Evolutionary conservation across 768 basidiomycete genomes (phyloP), one percentile per base, ranked within the genome.

Genomic region (Macrocybe gigantea): DNA sequence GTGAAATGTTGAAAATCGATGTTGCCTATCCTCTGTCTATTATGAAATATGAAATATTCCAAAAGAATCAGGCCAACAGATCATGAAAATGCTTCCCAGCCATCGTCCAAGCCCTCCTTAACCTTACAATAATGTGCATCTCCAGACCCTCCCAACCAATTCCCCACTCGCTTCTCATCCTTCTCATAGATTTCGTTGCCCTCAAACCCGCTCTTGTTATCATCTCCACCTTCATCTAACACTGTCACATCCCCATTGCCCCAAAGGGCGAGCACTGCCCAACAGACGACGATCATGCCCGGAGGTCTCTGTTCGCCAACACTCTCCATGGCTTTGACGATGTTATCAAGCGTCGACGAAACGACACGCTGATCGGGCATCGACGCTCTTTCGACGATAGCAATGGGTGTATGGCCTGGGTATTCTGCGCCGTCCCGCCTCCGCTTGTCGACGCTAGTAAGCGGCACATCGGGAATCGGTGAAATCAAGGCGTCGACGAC

Each of bases 251-350:
- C 82, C 0, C 92, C 91, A 46, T 65, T 57, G 0, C 79, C 83
- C 64, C 87, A 83, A 39, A 98, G 66, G 34, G 87, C 83, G 52
- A 93, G 62, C 7, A 88, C 86, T 2, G 85, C 77, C 94, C 94
- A 99, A 2, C 96, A 95, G 55, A 99, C 75, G 31, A 97, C 76
- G 62, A 98, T 87, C 88, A 99, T 93, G 7, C 93, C 96, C 0
- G 96, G 96, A 12, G 94, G 93, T 33, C 94, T 69, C 63, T 98
- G 93, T 56, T 91, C 88, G 6, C 88, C 92, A 1, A 76, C 68
- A 51, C 76, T 79, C 48, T 85, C 83, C 62, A 97, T 61, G 1
- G 87, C 92, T 12, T 64, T 65, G 11, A 77, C 79, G 36, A 97
- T 79, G 56, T 85, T 75, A 47, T 67, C 72, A 42, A 99, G 61